Evolutionary conservation across 1,284 basidiomycete genomes (phyloP).

Genomic region (Ceratobasidium sp.): DNA sequence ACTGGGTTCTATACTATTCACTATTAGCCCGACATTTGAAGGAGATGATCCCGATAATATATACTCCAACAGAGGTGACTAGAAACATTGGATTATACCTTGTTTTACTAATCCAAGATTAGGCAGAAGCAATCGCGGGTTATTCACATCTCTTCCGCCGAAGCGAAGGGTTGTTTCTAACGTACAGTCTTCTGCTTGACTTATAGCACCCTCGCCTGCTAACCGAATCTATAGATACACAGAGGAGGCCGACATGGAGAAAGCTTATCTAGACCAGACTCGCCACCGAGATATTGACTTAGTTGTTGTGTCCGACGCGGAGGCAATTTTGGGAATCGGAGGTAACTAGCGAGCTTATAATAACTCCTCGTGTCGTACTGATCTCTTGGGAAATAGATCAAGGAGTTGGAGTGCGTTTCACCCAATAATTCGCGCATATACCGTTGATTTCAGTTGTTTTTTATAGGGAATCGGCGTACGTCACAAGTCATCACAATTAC

Average conservation of each 20-base stretch:
- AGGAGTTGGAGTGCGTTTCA: conserved; percentile 62
- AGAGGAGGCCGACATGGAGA: conserved; percentile 75
- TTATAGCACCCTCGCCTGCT: neutral
- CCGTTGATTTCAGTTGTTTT: neutral
- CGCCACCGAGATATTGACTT: conserved; percentile 69
- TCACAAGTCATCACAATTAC: conserved; percentile 10
- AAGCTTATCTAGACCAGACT: conserved; percentile 51
- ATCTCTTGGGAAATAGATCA: conserved; percentile 56
- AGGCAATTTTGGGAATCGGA: conserved; percentile 82
- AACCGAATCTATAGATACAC: conserved; percentile 55
- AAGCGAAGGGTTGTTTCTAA: conserved; percentile 72
- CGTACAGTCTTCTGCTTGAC: conserved; percentile 51
- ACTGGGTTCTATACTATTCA: conserved; percentile 76
- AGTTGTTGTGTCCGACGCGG: conserved; percentile 81
- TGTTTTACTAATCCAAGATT: neutral
- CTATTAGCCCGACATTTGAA: conserved; percentile 66
- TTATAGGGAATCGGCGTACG: conserved; percentile 58
- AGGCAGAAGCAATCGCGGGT: conserved; percentile 78
- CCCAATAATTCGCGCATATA: neutral
- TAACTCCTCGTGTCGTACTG: neutral
- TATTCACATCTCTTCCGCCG: conserved; percentile 82
- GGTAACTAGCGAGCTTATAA: conserved; percentile 17
- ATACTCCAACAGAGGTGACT: conserved; percentile 69
- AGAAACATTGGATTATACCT: neutral
- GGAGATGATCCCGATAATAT: conserved; percentile 78